Conservation (phyloP, 2,329 filamentous ascomycete genomes). For the Cadophora sp. region DNA sequence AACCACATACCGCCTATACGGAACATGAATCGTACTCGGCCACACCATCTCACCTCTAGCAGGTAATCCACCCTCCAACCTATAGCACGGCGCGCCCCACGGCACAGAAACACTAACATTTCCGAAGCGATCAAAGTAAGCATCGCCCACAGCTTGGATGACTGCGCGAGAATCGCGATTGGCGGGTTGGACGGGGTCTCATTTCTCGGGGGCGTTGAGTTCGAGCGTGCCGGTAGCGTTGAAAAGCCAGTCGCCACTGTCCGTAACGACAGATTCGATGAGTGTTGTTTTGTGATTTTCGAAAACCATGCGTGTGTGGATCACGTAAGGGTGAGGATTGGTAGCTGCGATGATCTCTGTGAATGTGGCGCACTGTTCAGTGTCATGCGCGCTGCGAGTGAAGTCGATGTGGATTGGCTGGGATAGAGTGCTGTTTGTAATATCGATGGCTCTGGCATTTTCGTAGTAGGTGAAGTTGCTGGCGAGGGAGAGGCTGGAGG, state of each 20-base stretch:
- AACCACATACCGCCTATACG: neutral
- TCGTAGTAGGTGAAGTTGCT: too few relatives aligned
- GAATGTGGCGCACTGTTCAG: too few relatives aligned
- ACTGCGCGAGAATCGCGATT: neutral
- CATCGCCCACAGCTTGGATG: neutral
- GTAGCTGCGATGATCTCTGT: too few relatives aligned
- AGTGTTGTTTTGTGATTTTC: too few relatives aligned
- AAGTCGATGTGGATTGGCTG: too few relatives aligned
- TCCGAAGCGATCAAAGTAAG: neutral
- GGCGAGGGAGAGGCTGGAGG: too few relatives aligned
- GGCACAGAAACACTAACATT: neutral
- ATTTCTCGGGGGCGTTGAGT: neutral
- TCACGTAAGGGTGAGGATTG: too few relatives aligned
- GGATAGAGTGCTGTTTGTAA: too few relatives aligned
- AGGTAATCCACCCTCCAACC: neutral
- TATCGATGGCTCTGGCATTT: too few relatives aligned
- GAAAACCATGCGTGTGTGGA: too few relatives aligned
- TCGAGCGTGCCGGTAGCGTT: neutral
- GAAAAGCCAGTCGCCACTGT: neutral
- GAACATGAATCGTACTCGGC: neutral
- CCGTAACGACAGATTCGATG: too few relatives aligned
- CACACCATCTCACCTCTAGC: neutral
- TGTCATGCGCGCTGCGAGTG: too few relatives aligned
- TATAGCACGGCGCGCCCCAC: neutral
- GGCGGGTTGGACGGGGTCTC: neutral